Evolutionary conservation across 371 early-diverging fungal species (phyloP).

Genomic region (Apophysomyces elegans): DNA sequence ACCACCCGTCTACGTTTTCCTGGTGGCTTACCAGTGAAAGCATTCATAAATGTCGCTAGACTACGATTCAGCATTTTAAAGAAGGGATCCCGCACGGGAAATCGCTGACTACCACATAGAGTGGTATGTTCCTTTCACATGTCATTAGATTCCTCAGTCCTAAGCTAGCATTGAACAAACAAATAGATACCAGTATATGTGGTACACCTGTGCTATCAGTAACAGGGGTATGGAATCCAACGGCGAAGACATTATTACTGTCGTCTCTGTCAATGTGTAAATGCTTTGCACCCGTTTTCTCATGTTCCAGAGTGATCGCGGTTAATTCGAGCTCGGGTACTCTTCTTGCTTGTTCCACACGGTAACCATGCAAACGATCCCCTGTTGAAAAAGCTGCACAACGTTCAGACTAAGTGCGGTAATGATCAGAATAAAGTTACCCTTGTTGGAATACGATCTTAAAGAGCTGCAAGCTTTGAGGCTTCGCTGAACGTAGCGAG

Average conservation of each 20-base stretch:
- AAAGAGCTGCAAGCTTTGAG: neutral
- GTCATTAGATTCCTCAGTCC: neutral
- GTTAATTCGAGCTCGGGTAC: slow-evolving; percentile 74
- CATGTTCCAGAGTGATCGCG: slow-evolving; percentile 71
- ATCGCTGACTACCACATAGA: slow-evolving; percentile 86
- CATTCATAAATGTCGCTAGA: slow-evolving; percentile 97
- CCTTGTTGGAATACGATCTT: no score
- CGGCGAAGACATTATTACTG: slow-evolving; percentile 88
- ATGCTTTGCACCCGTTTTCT: slow-evolving; percentile 84
- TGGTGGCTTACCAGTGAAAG: slow-evolving; percentile 74
- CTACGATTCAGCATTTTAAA: slow-evolving; percentile 98
- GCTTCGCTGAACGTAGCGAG: slow-evolving; percentile 6
- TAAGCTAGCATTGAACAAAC: neutral
- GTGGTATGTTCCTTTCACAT: slow-evolving; percentile 84
- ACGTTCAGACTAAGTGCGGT: neutral
- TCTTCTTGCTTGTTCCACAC: slow-evolving; percentile 37
- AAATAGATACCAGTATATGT: slow-evolving; percentile 76
- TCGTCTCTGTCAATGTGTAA: slow-evolving; percentile 89
- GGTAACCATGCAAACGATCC: slow-evolving; percentile 33
- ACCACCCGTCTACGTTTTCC: neutral
- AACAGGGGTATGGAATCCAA: slow-evolving; percentile 90
- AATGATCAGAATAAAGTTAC: neutral
- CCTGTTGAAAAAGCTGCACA: slow-evolving; percentile 21
- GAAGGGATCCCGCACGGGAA: slow-evolving; percentile 95
- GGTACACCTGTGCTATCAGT: slow-evolving; percentile 87